Base-by-base conservation (phyloP, 1,284 basidiomycete genomes). In the Peniophora sp. region DNA sequence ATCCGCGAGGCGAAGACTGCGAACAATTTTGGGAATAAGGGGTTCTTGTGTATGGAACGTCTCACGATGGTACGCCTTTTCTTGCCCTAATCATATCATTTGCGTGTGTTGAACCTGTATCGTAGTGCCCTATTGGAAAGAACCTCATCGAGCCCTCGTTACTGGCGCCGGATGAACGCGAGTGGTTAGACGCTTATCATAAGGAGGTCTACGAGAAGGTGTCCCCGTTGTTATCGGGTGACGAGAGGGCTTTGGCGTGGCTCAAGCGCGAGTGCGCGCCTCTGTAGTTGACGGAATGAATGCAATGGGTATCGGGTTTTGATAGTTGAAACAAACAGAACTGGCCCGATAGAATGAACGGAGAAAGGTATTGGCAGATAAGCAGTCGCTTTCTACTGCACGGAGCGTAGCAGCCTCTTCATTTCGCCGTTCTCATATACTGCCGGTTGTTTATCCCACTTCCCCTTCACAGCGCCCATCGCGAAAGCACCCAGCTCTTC, bases 121-220 rank as follows among this genome's bases (percentile, higher is more conserved):
- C 23, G 27, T 55, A 85, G 85, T 89, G 81, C 56, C 96, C 96
- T 0, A 93, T 98, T 41, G 90, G 96, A 60, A 90, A 86, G 53
- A 90, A 81, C 52, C 75, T 99, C 44, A 70, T 98, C 39, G 85
- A 95, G 52, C 55, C 68, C 2, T 63, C 65, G 0, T 66, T 99
- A 45, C 65, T 99, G 46, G 77, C 76, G 3, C 69, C 61, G 3
- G 71, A 75, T 22, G 95, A 98, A 71, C 77, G 74, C 56, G 65
- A 67, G 49, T 99, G 96, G 96, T 56, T 98, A 55, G 85, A 98
- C 61, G 72, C 66, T 2, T 98, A 98, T 64, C 92, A 99, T 65
- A 72, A 72, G 5, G 88, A 94, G 63, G 79, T 89, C 0, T 70
- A 76, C 62, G 71, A 75, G 52, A 97, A 97, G 69, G 76, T 98